phyloP scores from a whole-genome alignment of 1,284 basidiomycete species.

The Kwoniella shivajii region DNA sequence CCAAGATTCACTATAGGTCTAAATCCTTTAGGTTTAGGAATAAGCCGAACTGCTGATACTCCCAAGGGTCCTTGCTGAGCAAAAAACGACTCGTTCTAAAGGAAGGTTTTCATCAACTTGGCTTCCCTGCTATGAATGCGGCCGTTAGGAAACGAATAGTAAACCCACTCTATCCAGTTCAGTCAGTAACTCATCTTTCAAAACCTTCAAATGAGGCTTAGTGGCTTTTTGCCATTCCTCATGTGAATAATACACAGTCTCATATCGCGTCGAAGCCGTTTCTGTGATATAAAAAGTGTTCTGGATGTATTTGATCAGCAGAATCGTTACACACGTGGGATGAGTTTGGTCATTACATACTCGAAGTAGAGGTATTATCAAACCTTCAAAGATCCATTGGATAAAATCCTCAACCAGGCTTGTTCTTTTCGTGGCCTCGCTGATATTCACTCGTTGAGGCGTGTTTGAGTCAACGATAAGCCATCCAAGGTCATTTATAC shows the following conservation, averaged over 20 bases:
- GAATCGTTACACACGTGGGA: not conserved
- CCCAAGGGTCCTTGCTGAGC: conserved; percentile 32
- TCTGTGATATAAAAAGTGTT: conserved; percentile 95
- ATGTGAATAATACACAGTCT: conserved; percentile 88
- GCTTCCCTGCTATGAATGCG: not conserved
- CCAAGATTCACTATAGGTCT: conserved; percentile 92
- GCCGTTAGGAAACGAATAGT: not conserved
- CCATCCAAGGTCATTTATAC: conserved; percentile 80
- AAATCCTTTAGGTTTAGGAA: conserved; percentile 92
- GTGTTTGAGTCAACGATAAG: conserved; percentile 52
- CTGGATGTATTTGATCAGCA: conserved; percentile 54
- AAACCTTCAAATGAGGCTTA: conserved; percentile 71
- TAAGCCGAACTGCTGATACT: conserved; percentile 69
- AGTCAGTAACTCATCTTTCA: conserved; percentile 56
- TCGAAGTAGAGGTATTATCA: conserved; percentile 76
- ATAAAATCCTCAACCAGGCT: conserved; percentile 81
- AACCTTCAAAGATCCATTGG: conserved; percentile 89
- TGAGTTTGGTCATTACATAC: no score
- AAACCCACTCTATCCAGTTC: conserved; percentile 44
- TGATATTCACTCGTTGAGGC: conserved; percentile 57
- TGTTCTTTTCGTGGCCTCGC: conserved; percentile 72
- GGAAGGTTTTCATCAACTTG: not conserved
- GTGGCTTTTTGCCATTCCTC: conserved; percentile 90
- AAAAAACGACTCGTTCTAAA: conserved; percentile 23
- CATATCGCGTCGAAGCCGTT: conserved; percentile 82